Base-by-base conservation (phyloP, 352 stramenopile species). In the Phytophthora hibernalis region DNA sequence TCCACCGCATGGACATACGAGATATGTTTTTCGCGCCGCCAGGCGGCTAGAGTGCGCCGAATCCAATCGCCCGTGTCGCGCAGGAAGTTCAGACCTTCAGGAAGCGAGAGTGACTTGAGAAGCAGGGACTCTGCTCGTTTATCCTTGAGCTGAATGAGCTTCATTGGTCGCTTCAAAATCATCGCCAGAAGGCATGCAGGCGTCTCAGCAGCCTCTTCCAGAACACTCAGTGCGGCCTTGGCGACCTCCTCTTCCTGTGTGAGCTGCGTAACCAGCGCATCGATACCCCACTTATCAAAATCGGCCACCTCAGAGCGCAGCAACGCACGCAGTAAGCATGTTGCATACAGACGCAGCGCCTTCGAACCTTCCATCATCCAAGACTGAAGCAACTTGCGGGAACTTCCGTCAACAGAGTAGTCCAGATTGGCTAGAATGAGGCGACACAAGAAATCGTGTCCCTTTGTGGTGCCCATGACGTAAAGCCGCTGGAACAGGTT, bases 341-440 rank as follows among this genome's bases (percentile, higher is more conserved):
- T 96, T 21, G 89, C 85, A 58, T 95, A 96, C 49, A 96, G 61
- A 43, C 89, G 87, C 26, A 96, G 60, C 4, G 89, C 74, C 62
- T 96, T 95, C 0, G 89, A 96, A 15, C 89, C 89, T 56, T 90
- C 80, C 43, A 76, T 80, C 89, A 96, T 96, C 89, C 89, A 96
- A 54, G 87, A 93, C 55, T 94, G 88, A 12, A 96, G 72, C 57
- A 96, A 54, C 57, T 96, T 94, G 11, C 89, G 86, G 7, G 87
- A 95, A 28, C 87, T 95, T 5, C 89, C 89, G 45, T 96, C 87
- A 31, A 96, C 83, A 0, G 89, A 94, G 67, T 96, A 96, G 51
- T 96, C 89, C 54, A 96, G 58, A 59, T 96, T 96, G 9, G 87
- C 87, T 24, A 96, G 76, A 59, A 96, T 96, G 16, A 96, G 66